Conservation (phyloP, 2,329 filamentous ascomycete genomes). For the Knufia petricola region DNA sequence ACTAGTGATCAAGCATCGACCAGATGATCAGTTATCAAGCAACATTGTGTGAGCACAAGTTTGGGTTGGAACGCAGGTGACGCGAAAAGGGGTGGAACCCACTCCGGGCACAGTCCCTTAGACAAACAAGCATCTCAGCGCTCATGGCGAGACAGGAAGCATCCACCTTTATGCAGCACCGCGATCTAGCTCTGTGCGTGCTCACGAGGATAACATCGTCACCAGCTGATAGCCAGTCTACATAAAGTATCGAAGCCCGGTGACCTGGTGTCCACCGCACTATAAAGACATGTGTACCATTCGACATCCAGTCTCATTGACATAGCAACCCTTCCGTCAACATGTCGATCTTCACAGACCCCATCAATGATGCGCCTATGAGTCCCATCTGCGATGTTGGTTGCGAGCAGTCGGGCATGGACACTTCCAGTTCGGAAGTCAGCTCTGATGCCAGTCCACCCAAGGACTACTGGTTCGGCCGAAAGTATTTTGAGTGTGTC, state of each 20-base stretch:
- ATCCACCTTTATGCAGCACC: too few relatives aligned
- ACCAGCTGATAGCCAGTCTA: too few relatives aligned
- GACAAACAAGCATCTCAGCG: not conserved
- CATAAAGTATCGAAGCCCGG: not conserved
- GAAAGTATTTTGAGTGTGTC: slow-evolving; percentile 1
- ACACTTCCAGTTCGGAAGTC: not conserved
- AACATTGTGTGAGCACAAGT: not conserved
- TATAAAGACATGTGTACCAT: not conserved
- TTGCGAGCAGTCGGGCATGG: not conserved
- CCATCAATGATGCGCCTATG: slow-evolving; percentile 1
- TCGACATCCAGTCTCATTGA: not conserved
- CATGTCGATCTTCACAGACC: not conserved
- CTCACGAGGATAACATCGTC: too few relatives aligned
- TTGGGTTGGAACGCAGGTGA: not conserved
- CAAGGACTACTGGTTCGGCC: slow-evolving; percentile 3
- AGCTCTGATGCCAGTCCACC: not conserved
- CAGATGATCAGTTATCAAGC: not conserved
- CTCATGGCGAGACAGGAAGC: not conserved
- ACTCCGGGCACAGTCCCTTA: too few relatives aligned
- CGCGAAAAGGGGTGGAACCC: not conserved
- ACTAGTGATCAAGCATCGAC: not conserved
- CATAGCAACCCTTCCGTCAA: not conserved
- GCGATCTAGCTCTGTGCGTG: too few relatives aligned
- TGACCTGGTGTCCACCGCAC: not conserved
- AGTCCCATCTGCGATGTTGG: not conserved